Base-by-base conservation (phyloP, 2,329 filamentous ascomycete genomes). In the Pseudogymnoascus sp. region DNA sequence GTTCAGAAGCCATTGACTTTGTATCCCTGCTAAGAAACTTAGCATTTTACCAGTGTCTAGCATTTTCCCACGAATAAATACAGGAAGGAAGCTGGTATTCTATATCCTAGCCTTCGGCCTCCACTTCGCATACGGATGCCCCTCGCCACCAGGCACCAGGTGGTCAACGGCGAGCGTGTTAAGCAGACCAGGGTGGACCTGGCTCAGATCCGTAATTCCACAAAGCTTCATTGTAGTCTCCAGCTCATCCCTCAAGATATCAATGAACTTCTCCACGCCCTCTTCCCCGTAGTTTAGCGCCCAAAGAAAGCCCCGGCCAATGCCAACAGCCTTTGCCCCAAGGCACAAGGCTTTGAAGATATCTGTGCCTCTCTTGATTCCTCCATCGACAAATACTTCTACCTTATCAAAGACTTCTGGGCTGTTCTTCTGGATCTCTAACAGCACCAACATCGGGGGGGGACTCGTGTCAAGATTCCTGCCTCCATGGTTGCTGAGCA, bases 401-500 rank as follows among this genome's bases (percentile, higher is more conserved):
- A 88, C 77, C 62, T 74, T 74, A 26, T 81, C 78, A 61, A 89
- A 84, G 0, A 89, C 78, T 63, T 83, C 77, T 0, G 86, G 86
- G 44, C 82, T 85, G 66, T 81, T 82, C 67, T 80, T 79, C 64
- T 85, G 84, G 65, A 89, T 77, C 74, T 90, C 86, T 0, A 89
- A 73, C 3, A 89, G 71, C 0, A 84, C 79, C 35, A 88, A 71
- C 31, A 89, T 78, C 0, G 82, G 79, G 0, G 86, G 76, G 2
- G 82, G 79, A 0, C 78, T 76, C 68, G 71, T 83, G 64, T 83
- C 81, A 1, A 80, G 69, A 61, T 75, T 79, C 40, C 88, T 74
- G 0, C 88, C 88, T 1, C 87, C 88, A 71, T 91, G 88, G 68
- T 91, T 91, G 13, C 81, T 84, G 1, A 91, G 77, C 1, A 91